Evolutionary conservation across 345 rosid genomes (phyloP).

Genomic region (Triadica sebifera): DNA sequence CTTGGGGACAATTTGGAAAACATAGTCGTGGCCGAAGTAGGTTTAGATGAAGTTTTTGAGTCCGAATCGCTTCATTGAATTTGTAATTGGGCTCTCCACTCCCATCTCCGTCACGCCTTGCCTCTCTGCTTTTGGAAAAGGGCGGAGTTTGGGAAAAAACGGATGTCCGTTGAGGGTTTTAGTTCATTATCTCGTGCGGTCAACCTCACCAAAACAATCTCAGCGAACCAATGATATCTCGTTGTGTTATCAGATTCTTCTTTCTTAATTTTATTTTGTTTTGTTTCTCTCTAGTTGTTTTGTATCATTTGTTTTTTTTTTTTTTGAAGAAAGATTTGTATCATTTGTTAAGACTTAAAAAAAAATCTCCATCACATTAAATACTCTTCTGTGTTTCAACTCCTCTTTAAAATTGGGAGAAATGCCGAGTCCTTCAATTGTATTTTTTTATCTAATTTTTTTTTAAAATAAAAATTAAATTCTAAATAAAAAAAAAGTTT

Average conservation of each 20-base stretch:
- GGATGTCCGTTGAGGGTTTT: conserved; percentile 8
- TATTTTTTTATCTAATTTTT: no score
- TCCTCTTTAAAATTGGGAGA: no score
- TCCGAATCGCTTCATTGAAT: conserved; percentile 48
- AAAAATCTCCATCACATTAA: no score
- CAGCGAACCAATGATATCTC: background rate
- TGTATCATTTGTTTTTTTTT: no score
- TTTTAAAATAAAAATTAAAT: no score
- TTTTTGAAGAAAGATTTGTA: no score
- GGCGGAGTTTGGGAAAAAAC: background rate
- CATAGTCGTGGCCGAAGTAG: conserved; percentile 80
- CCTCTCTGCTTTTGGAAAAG: background rate
- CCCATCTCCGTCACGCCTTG: conserved; percentile 48
- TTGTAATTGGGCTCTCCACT: conserved; percentile 38
- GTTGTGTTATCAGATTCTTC: background rate
- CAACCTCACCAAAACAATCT: background rate
- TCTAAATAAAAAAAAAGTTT: no score
- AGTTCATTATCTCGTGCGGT: conserved; percentile 3
- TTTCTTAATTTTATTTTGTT: background rate
- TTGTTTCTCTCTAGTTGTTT: no score
- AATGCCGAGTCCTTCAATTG: no score
- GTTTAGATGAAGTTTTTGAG: conserved; percentile 76
- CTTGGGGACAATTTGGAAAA: conserved; percentile 83
- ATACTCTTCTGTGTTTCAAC: no score
- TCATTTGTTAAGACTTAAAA: no score